phyloP scores from a whole-genome alignment of 306 rosid genomes.

The Hippophae tibetana region DNA sequence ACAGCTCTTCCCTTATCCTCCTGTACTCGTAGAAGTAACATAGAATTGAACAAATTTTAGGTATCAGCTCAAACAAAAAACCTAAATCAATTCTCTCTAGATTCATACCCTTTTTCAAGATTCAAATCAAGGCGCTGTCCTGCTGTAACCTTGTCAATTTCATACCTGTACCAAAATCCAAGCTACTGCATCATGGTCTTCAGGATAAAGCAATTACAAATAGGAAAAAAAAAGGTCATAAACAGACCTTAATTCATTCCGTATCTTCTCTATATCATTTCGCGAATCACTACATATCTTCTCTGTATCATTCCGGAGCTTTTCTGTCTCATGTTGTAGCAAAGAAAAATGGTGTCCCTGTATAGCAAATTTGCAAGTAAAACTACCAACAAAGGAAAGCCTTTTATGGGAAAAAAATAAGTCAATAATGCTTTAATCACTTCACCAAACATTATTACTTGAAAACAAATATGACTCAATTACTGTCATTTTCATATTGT shows the following conservation, averaged over 20 bases:
- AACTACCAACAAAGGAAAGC: no score
- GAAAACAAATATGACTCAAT: no score
- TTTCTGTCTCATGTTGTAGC: constrained; percentile 60
- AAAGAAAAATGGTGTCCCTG: constrained; percentile 61
- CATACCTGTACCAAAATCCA: constrained; percentile 28
- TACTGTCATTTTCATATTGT: no score
- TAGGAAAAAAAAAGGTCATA: neutral
- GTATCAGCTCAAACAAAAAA: neutral
- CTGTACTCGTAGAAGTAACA: constrained; percentile 20
- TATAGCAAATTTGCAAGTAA: neutral
- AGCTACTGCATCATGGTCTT: neutral
- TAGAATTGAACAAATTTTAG: neutral
- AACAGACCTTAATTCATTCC: constrained; percentile 57
- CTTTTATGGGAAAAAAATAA: no score
- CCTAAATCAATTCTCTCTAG: neutral
- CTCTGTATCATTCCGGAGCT: constrained; percentile 38
- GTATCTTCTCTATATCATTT: constrained; percentile 40
- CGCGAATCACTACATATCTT: no score
- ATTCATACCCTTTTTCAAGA: constrained; percentile 57
- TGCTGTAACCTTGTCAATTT: constrained; percentile 61
- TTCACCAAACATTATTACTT: neutral
- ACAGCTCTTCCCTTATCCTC: constrained; percentile 54
- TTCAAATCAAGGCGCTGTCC: constrained; percentile 63
- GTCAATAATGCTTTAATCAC: no score
- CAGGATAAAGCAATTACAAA: neutral